Evolutionary conservation across 1,139 yeast species (phyloP), one percentile per base, ranked within the genome.

Genomic region (Yamadazyma pseudoaaseri): DNA sequence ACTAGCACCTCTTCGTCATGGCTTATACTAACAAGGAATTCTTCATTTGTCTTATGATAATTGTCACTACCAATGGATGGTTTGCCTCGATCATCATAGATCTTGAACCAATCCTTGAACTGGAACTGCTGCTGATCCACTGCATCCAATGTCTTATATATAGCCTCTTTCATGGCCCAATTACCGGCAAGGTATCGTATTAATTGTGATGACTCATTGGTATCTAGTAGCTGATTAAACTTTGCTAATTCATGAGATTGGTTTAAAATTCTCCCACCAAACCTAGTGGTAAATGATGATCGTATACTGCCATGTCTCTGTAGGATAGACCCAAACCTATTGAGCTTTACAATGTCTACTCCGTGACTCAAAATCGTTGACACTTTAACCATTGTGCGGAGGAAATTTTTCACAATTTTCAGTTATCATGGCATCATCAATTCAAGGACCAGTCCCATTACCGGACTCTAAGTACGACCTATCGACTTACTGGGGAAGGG

Each of bases 401-500:
- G n/a, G 27, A 25, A 12, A 13, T 15, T 27, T 27, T 20, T 27
- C 20, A 18, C 23, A 12, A 21, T 28, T 20, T 22, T 16, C 29
- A 6, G 5, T 15, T 14, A 27, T 9, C 3, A 87, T 87, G 97
- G 95, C 97, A 2, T 85, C 95, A 11, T 79, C 96, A 5, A 75
- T 87, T 29, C 79, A 89, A 6, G 97, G 97, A 11, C 79, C 84
- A 9, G 76, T 86, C 28, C 70, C 84, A 1, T 67, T 89, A 24
- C 96, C 96, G 4, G 79, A 72, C 39, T 86, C 96, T 9, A 76
- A 72, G 42, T 84, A 79, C 59, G 96, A 92, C 57, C 66, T 90
- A 27, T 51, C 73, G 37, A 79, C 96, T 0, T 92, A 92, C 60
- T 76, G 86, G 82, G 98, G 98, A 10, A 76, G 98, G 49, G 97